A percentile compares a stretch with the other conserved stretches of the same genome.
Evolutionary conservation across 169 alveolate species (phyloP).

Genomic region (Eimeria sp.): DNA sequence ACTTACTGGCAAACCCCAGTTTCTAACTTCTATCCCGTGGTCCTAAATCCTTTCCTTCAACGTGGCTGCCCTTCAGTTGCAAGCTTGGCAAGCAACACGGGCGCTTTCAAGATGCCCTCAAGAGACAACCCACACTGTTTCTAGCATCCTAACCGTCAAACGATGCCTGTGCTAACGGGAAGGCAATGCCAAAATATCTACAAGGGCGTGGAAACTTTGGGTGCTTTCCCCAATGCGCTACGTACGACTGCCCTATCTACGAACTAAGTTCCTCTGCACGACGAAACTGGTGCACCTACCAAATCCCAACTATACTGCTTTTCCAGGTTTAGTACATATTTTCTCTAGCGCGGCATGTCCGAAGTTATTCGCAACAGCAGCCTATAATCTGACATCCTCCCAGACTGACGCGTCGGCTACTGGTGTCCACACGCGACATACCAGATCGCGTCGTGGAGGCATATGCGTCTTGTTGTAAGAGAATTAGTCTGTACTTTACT

Average conservation of each 20-base stretch:
- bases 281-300: not conserved
- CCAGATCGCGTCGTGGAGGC: not conserved
- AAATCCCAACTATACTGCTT: not conserved
- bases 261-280: not conserved
- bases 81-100: not conserved
- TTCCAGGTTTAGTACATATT: not conserved
- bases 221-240: not conserved
- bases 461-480: not conserved
- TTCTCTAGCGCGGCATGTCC: not conserved
- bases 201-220: too few relatives aligned
- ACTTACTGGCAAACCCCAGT: not conserved
- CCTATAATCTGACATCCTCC: not conserved
- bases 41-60: not conserved
- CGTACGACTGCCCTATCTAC: not conserved
- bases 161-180: not conserved
- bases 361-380: not conserved
- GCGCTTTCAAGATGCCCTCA: not conserved
- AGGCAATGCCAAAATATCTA: not conserved
- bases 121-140: not conserved
- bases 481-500: not conserved
- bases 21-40: not conserved
- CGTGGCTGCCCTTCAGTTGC: not conserved
- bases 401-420: not conserved
- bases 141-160: too few relatives aligned
- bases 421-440: not conserved